Percentiles rank a stretch among this genome's conserved stretches.
phyloP scores from a whole-genome alignment of 805 yeast genomes.

The Candida multigemmis region DNA sequence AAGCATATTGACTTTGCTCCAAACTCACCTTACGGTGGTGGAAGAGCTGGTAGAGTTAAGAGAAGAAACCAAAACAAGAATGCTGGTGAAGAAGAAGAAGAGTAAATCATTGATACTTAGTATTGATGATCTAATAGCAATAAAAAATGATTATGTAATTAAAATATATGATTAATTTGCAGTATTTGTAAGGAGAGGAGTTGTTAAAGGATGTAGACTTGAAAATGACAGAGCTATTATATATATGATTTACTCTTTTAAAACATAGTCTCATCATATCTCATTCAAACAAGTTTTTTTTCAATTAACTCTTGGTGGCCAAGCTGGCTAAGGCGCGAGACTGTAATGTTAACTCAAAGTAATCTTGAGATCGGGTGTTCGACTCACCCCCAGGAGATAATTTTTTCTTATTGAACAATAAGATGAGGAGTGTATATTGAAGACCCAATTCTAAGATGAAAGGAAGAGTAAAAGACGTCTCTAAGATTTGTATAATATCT shows the following conservation, averaged over 20 bases:
- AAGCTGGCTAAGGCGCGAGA: slow-evolving; percentile 38
- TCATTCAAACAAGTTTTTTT: background rate
- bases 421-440: background rate
- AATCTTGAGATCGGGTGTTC: slow-evolving; percentile 37
- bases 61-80: slow-evolving; percentile 74
- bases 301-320: slow-evolving; percentile 27
- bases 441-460: background rate
- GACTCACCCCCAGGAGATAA: slow-evolving; percentile 36
- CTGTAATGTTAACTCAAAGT: slow-evolving; percentile 25
- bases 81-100: slow-evolving; percentile 64
- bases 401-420: slow-evolving; percentile 6
- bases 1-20: slow-evolving; percentile 99
- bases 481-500: background rate
- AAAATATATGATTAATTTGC: too few species aligned
- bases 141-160: too few species aligned
- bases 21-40: slow-evolving; percentile 99
- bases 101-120: too few species aligned
- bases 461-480: background rate
- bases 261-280: background rate
- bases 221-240: background rate
- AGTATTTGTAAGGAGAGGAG: too few species aligned
- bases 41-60: slow-evolving; percentile 99
- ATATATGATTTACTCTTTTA: background rate
- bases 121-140: too few species aligned
- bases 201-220: too few species aligned